A percentile compares a stretch with the other conserved stretches of the same genome.
Evolutionary conservation across 768 basidiomycete species (phyloP).

Genomic region (Collybiopsis confluens): DNA sequence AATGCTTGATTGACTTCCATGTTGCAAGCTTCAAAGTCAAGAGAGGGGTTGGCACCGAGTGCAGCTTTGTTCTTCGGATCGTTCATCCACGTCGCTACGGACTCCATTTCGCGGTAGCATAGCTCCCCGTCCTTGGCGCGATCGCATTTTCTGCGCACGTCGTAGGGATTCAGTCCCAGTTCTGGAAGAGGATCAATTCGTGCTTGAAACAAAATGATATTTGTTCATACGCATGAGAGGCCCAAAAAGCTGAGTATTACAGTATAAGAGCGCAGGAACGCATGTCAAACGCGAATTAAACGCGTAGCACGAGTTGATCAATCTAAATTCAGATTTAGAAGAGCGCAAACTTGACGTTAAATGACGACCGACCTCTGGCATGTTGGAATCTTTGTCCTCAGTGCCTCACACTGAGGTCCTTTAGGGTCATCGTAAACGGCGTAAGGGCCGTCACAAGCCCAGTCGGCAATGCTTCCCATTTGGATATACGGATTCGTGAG

Average conservation of each 20-base stretch:
- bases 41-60: conserved; percentile 63
- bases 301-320: conserved; percentile 69
- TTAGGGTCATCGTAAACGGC: conserved; percentile 71
- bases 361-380: conserved; percentile 45
- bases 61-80: conserved; percentile 69
- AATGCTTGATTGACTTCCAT: conserved; percentile 81
- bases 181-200: conserved; percentile 30
- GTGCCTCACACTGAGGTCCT: conserved; percentile 59
- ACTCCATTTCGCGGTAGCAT: conserved; percentile 70
- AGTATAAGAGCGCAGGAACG: conserved; percentile 74
- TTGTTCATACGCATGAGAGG: conserved; percentile 61
- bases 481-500: conserved; percentile 82
- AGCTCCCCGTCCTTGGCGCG: conserved; percentile 61
- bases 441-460: conserved; percentile 78
- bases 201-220: background rate
- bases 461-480: conserved; percentile 77
- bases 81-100: conserved; percentile 91
- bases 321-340: conserved; percentile 16
- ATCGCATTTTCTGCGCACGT: conserved; percentile 77
- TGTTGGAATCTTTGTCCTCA: conserved; percentile 62
- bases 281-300: conserved; percentile 60
- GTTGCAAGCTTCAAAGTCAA: conserved; percentile 69
- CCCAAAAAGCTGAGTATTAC: conserved; percentile 67
- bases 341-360: too few relatives aligned
- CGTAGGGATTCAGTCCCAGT: conserved; percentile 84